A percentile compares a stretch with the other conserved stretches of the same genome.
These are phyloP conservation scores for Cladobotryum protrusum DNA, from an alignment of 2,329 filamentous ascomycete species.

Conservation along the genomic window DNA sequence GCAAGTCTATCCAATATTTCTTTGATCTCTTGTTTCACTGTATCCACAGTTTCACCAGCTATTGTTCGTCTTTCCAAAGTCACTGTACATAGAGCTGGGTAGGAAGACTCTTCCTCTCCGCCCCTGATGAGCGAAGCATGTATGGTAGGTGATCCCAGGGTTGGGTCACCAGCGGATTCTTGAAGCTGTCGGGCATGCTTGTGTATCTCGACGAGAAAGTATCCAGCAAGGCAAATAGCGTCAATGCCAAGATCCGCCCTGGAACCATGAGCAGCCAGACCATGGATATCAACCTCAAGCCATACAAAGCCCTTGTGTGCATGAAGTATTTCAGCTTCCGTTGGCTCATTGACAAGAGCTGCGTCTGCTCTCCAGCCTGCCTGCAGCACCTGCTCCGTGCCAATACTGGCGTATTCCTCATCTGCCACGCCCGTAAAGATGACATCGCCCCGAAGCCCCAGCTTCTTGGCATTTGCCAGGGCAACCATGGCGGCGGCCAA, in stretches of 20 bases:
- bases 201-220: conserved; percentile 41
- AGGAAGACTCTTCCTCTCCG: conserved; percentile 46
- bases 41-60: conserved; percentile 33
- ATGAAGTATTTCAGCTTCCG: conserved; percentile 33
- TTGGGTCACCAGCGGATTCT: conserved; percentile 22
- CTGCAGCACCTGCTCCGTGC: conserved; percentile 42
- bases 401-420: conserved; percentile 45
- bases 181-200: conserved; percentile 31
- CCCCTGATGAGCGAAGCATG: conserved; percentile 44
- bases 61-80: conserved; percentile 44
- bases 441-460: conserved; percentile 40
- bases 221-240: conserved; percentile 42
- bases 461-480: conserved; percentile 31
- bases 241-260: conserved; percentile 40
- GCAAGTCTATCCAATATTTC: conserved; percentile 29
- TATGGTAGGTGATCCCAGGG: conserved; percentile 33
- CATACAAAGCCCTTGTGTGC: conserved; percentile 47
- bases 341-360: conserved; percentile 45
- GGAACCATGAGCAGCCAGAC: conserved; percentile 38
- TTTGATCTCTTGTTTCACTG: conserved; percentile 32
- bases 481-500: conserved; percentile 41
- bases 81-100: conserved; percentile 43
- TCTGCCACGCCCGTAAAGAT: conserved; percentile 49
- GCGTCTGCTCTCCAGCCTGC: conserved; percentile 49
- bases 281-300: conserved; percentile 36